Evolutionary conservation across 2,329 filamentous ascomycete species (phyloP).

Genomic region (Diaporthe ampelina): DNA sequence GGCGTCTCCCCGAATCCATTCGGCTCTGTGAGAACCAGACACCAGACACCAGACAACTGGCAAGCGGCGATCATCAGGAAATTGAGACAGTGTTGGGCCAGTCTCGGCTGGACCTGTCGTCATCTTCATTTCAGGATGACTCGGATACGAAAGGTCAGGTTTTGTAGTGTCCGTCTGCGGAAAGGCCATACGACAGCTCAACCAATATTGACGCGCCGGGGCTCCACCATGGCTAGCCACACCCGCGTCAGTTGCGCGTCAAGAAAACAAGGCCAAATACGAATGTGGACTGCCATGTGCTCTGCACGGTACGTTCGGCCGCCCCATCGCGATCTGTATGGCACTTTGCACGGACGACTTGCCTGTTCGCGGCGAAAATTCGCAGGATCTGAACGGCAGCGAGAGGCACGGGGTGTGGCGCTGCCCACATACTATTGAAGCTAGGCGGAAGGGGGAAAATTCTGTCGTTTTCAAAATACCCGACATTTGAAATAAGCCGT

Average conservation of each 20-base stretch:
- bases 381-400: constrained; percentile 32
- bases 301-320: constrained; percentile 9
- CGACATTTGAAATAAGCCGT: constrained; percentile 22
- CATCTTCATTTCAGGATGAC: constrained; percentile 38
- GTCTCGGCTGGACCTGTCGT: constrained; percentile 31
- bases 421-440: constrained; percentile 33
- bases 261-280: constrained; percentile 6
- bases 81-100: constrained; percentile 33
- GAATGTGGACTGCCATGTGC: constrained; percentile 9
- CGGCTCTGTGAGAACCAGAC: constrained; percentile 26
- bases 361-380: constrained; percentile 26
- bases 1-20: constrained; percentile 27
- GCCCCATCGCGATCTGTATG: constrained; percentile 21
- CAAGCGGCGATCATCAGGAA: constrained; percentile 36
- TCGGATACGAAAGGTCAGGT: constrained; percentile 33
- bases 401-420: constrained; percentile 37
- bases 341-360: constrained; percentile 28
- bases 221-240: constrained; percentile 26
- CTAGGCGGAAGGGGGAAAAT: constrained; percentile 8
- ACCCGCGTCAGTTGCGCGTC: constrained; percentile 35
- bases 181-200: neutral
- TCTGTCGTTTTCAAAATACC: constrained; percentile 33
- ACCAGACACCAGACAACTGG: constrained; percentile 31
- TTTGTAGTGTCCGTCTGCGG: constrained; percentile 15
- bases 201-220: constrained; percentile 33